Evolutionary conservation across 352 stramenopile species (phyloP).

Genomic region (Phytophthora melonis): DNA sequence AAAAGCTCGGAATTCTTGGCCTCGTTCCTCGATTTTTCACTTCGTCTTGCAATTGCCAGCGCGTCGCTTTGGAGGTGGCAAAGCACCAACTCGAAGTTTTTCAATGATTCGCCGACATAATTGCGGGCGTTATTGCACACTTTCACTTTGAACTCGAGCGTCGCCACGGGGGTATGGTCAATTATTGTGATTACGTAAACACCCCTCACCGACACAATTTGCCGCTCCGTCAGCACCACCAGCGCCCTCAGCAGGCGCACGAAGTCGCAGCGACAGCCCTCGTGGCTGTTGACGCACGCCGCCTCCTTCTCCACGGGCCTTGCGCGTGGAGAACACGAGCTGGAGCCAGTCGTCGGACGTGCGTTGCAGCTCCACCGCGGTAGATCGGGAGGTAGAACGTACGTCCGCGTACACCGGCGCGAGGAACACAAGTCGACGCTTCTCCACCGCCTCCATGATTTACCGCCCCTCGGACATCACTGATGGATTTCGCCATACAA

Average conservation of each 20-base stretch:
- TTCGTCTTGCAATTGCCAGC: slow-evolving; percentile 39
- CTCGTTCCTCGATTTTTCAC: slow-evolving; percentile 9
- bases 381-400: not conserved
- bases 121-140: slow-evolving; percentile 34
- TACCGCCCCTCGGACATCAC: not conserved
- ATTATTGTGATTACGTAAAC: slow-evolving; percentile 46
- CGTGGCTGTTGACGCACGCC: slow-evolving; percentile 48
- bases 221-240: slow-evolving; percentile 51
- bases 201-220: slow-evolving; percentile 38
- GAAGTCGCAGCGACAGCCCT: slow-evolving; percentile 55
- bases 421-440: slow-evolving; percentile 33
- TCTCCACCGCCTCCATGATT: slow-evolving; percentile 16
- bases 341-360: slow-evolving; percentile 41
- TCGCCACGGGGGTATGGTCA: slow-evolving; percentile 37
- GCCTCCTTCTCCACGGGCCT: slow-evolving; percentile 41
- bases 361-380: slow-evolving; percentile 35
- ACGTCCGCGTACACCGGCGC: slow-evolving; percentile 38
- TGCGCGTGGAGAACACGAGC: slow-evolving; percentile 40
- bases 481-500: slow-evolving; percentile 6
- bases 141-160: slow-evolving; percentile 37
- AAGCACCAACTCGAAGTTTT: slow-evolving; percentile 59
- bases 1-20: slow-evolving; percentile 21
- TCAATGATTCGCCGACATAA: slow-evolving; percentile 31
- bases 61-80: slow-evolving; percentile 56
- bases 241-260: slow-evolving; percentile 48